phyloP scores from a whole-genome alignment of 345 rosid genomes.

The Raphanus sativus region DNA sequence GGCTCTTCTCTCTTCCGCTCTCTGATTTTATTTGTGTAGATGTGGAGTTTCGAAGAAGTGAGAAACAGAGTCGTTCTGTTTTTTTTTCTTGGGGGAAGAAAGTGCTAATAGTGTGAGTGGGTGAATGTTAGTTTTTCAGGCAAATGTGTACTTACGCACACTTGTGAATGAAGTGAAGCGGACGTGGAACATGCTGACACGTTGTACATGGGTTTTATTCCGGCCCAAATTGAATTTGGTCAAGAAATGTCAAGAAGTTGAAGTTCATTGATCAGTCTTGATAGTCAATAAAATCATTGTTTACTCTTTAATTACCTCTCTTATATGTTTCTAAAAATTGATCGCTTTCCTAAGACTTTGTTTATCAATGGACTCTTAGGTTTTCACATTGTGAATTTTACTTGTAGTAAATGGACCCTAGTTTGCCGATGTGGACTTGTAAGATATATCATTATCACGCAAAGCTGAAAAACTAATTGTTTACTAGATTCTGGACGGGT shows the following conservation, averaged over 20 bases:
- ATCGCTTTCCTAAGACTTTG: not conserved
- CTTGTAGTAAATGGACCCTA: not conserved
- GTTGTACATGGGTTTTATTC: not conserved
- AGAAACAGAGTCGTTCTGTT: constrained; percentile 21
- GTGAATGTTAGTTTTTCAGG: constrained; percentile 29
- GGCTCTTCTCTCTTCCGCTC: not conserved
- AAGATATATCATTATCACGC: not conserved
- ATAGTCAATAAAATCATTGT: not conserved
- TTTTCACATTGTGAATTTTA: too few relatives aligned
- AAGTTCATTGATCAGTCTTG: not conserved
- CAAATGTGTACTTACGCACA: not conserved
- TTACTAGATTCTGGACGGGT: too few relatives aligned
- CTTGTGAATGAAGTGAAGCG: constrained; percentile 1
- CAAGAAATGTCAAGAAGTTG: not conserved
- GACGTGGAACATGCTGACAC: constrained; percentile 15
- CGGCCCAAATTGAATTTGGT: not conserved
- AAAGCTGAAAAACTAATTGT: not conserved
- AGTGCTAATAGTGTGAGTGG: constrained; percentile 22
- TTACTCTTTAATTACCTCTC: not conserved
- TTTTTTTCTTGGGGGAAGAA: not conserved
- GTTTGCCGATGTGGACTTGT: not conserved
- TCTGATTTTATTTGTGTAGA: not conserved
- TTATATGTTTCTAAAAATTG: not conserved
- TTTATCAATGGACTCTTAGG: too few relatives aligned
- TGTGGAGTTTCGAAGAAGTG: constrained; percentile 29